These are phyloP conservation scores for Penicillium antarcticum DNA, from an alignment of 495 filamentous ascomycete species.

Conservation along the genomic window DNA sequence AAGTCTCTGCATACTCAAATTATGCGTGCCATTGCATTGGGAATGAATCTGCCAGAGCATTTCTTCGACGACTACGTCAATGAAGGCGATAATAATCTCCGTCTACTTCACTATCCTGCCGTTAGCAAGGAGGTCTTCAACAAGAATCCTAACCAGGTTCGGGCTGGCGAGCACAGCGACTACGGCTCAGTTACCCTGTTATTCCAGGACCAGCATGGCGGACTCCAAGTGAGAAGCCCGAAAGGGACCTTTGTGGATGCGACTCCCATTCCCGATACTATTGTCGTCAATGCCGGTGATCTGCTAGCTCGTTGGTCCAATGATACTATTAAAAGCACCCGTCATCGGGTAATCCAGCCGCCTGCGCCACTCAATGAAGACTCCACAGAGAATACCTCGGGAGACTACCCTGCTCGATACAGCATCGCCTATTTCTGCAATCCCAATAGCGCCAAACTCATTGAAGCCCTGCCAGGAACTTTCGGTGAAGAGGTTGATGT, in stretches of 20 bases:
- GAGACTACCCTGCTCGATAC: slow-evolving; percentile 43
- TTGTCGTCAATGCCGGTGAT: slow-evolving; percentile 92
- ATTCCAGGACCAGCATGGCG: slow-evolving; percentile 83
- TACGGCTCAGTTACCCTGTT: slow-evolving; percentile 86
- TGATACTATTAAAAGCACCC: slow-evolving; percentile 81
- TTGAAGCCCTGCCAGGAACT: slow-evolving; percentile 86
- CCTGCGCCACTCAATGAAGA: slow-evolving; percentile 34
- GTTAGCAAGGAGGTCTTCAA: slow-evolving; percentile 66
- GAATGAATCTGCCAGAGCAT: slow-evolving; percentile 65
- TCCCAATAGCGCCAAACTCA: slow-evolving; percentile 72
- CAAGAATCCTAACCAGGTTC: slow-evolving; percentile 68
- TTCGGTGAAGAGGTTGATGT: slow-evolving; percentile 57
- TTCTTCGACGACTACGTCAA: slow-evolving; percentile 79
- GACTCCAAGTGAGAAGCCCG: slow-evolving; percentile 78
- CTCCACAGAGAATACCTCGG: slow-evolving; percentile 12
- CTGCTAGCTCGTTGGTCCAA: slow-evolving; percentile 87
- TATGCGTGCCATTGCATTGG: slow-evolving; percentile 86
- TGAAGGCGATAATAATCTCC: slow-evolving; percentile 77
- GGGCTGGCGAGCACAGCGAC: slow-evolving; percentile 84
- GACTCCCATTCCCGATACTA: slow-evolving; percentile 74
- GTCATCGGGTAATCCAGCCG: slow-evolving; percentile 88
- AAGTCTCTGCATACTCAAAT: slow-evolving; percentile 72
- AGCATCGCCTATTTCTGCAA: slow-evolving; percentile 83
- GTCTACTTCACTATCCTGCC: slow-evolving; percentile 85
- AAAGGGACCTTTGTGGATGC: slow-evolving; percentile 78